phyloP scores from a whole-genome alignment of 1,284 basidiomycete species.

The Naganishia liquefaciens region DNA sequence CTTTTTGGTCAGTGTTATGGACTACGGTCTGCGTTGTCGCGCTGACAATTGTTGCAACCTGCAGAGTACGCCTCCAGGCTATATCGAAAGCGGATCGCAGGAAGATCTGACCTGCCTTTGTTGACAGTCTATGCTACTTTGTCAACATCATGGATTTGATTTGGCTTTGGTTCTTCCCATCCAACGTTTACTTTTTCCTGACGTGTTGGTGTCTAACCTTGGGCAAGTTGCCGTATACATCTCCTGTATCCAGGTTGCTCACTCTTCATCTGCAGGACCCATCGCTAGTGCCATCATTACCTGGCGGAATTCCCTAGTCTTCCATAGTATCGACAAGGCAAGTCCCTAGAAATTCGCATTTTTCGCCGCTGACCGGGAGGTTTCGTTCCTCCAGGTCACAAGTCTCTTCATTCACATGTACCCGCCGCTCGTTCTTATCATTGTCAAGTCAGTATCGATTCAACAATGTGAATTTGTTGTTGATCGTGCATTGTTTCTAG shows the following conservation, averaged over 20 bases:
- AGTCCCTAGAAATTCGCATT: not conserved
- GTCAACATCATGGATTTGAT: slow-evolving; percentile 83
- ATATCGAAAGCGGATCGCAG: not conserved
- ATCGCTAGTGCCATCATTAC: slow-evolving; percentile 91
- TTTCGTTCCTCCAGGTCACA: slow-evolving; percentile 60
- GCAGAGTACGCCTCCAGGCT: slow-evolving; percentile 1
- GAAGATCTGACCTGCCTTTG: not conserved
- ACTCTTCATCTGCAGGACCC: slow-evolving; percentile 57
- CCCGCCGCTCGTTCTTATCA: slow-evolving; percentile 78
- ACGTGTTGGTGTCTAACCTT: slow-evolving; percentile 85
- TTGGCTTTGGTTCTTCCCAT: slow-evolving; percentile 80
- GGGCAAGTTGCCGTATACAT: slow-evolving; percentile 51
- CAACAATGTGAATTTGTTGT: not conserved
- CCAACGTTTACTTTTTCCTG: slow-evolving; percentile 71
- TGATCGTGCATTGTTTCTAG: slow-evolving; percentile 51
- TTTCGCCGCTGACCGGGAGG: not conserved
- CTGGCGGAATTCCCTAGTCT: slow-evolving; percentile 92
- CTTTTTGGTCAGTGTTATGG: slow-evolving; percentile 67
- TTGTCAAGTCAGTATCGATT: slow-evolving; percentile 68
- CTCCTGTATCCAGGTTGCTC: slow-evolving; percentile 9
- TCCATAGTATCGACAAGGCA: slow-evolving; percentile 84
- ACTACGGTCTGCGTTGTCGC: too few species aligned
- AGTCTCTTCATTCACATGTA: slow-evolving; percentile 86
- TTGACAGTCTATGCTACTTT: slow-evolving; percentile 71
- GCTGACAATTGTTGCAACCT: not conserved